Percentiles rank a stretch among this genome's conserved stretches.
phyloP scores from a whole-genome alignment of 2,329 filamentous ascomycete species.

The Chaetomiaceae sp. region DNA sequence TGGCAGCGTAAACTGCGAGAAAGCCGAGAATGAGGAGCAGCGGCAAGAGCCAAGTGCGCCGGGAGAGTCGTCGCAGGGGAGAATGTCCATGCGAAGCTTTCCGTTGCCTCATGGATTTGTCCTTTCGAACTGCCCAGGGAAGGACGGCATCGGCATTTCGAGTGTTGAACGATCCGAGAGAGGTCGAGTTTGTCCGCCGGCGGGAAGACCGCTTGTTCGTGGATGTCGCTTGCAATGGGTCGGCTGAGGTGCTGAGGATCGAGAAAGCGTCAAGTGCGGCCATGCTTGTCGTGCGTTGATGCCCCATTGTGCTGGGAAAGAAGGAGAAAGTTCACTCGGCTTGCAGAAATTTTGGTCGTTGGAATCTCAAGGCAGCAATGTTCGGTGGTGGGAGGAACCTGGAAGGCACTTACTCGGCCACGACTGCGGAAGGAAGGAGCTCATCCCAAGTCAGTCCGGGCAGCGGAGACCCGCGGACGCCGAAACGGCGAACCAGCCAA shows the following conservation, averaged over 20 bases:
- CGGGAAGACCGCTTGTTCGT: not conserved
- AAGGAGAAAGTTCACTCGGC: too few relatives aligned
- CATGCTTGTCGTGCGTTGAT: not conserved
- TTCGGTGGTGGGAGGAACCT: too few relatives aligned
- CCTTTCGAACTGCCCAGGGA: too few relatives aligned
- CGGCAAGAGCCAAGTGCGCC: conserved; percentile 60
- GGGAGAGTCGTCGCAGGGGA: not conserved
- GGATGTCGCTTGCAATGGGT: not conserved
- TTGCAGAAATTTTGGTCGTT: too few relatives aligned
- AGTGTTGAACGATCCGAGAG: not conserved
- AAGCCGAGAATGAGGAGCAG: conserved; percentile 62
- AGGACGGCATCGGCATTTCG: not conserved
- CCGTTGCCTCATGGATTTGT: not conserved
- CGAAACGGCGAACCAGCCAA: too few relatives aligned
- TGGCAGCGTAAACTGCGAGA: conserved; percentile 64
- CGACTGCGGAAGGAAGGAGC: too few relatives aligned
- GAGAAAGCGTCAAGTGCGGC: not conserved
- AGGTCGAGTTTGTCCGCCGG: not conserved
- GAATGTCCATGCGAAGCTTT: not conserved
- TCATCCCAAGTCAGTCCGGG: too few relatives aligned
- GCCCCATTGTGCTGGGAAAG: not conserved
- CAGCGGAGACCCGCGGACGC: too few relatives aligned
- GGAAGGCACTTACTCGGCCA: too few relatives aligned
- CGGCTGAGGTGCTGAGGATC: not conserved
- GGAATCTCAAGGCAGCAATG: too few relatives aligned